Evolutionary conservation across 306 rosid species (phyloP).

Genomic region (Ceratonia siliqua): DNA sequence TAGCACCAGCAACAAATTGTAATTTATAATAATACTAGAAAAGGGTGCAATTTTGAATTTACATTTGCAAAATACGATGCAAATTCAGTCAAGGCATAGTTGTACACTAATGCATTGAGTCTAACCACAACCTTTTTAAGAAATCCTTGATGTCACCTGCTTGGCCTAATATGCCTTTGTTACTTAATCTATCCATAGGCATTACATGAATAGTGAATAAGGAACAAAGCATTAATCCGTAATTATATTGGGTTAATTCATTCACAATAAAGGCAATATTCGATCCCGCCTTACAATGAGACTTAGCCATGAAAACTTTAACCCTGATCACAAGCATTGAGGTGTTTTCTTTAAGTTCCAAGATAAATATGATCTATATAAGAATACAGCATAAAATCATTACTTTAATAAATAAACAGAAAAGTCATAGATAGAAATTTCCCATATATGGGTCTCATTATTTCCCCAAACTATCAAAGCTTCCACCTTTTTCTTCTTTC

Average conservation of each 20-base stretch:
- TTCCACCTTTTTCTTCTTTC: background rate
- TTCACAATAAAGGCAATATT: background rate
- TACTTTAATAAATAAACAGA: background rate
- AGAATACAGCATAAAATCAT: constrained; percentile 1
- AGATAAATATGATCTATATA: background rate
- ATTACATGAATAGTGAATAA: background rate
- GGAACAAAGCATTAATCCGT: background rate
- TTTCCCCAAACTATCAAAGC: background rate
- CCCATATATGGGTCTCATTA: background rate
- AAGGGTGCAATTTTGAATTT: background rate
- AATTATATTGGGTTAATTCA: background rate
- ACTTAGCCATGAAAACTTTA: background rate
- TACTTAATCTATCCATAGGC: background rate
- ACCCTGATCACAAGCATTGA: background rate
- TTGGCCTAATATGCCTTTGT: background rate
- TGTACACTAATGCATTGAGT: background rate
- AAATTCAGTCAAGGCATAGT: background rate
- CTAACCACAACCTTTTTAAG: background rate
- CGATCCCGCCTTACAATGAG: background rate
- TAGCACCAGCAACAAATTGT: constrained; percentile 1
- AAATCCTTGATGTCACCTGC: background rate
- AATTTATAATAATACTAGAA: background rate
- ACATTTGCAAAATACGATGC: background rate
- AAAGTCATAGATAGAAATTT: background rate
- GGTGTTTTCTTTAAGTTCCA: background rate